Evolutionary conservation across 2,329 filamentous ascomycete genomes (phyloP).

Genomic region (Pyricularia grisea): DNA sequence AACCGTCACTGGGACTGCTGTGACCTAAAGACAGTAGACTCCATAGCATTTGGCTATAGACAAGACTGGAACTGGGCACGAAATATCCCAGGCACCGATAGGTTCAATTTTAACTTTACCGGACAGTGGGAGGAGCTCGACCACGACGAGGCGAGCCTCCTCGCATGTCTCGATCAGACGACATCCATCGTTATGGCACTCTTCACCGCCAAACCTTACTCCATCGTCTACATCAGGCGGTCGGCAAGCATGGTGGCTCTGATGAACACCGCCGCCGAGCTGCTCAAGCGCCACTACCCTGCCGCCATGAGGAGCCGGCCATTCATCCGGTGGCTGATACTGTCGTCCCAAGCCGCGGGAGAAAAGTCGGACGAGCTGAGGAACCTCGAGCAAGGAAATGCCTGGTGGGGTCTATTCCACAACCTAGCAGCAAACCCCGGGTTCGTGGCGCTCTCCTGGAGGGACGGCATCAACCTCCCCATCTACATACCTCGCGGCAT

Average conservation of each 20-base stretch:
- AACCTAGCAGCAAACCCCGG: neutral
- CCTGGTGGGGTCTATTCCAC: neutral
- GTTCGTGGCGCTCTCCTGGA: neutral
- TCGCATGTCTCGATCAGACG: neutral
- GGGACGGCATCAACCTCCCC: neutral
- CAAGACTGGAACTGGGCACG: neutral
- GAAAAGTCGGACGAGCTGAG: neutral
- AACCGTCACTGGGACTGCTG: conserved; percentile 2
- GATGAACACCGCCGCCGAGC: neutral
- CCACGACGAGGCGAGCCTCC: neutral
- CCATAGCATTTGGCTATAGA: neutral
- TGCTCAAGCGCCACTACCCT: neutral
- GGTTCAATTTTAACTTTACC: neutral
- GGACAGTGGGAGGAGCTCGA: neutral
- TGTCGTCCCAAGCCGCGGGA: neutral
- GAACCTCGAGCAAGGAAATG: neutral
- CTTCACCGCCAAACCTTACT: neutral
- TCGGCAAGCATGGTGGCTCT: neutral
- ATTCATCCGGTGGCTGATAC: conserved; percentile 2
- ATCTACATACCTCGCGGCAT: neutral
- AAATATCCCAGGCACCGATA: neutral
- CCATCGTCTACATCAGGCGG: too few species aligned
- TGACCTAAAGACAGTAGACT: neutral
- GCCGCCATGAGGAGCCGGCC: conserved; percentile 2
- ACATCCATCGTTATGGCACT: neutral